A percentile compares a stretch with the other conserved stretches of the same genome.
phyloP scores from a whole-genome alignment of 345 rosid species.

The Citrus reticulata region DNA sequence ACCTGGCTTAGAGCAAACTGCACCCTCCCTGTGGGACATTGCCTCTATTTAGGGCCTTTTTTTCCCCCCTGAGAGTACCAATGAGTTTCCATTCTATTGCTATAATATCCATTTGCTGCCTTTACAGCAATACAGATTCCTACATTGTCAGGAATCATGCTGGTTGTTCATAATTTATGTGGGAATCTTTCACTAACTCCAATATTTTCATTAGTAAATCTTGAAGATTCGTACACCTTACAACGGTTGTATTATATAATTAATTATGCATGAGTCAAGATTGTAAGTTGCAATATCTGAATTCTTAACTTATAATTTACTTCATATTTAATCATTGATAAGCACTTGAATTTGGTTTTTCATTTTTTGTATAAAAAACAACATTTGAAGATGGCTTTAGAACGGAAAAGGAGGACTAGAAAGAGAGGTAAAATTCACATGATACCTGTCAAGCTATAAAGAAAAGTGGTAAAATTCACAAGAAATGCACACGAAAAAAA shows the following conservation, averaged over 20 bases:
- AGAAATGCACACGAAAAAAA: no score
- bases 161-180: not conserved
- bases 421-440: constrained; percentile 17
- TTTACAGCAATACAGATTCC: constrained; percentile 15
- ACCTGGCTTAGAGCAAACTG: constrained; percentile 13
- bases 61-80: not conserved
- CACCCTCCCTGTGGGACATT: not conserved
- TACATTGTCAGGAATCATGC: not conserved
- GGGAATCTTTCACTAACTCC: not conserved
- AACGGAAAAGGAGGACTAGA: not conserved
- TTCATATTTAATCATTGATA: no score
- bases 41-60: no score
- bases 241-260: not conserved
- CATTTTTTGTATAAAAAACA: no score
- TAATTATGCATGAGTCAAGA: no score
- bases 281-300: no score
- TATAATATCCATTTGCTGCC: constrained; percentile 5
- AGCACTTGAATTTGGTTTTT: no score
- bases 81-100: not conserved
- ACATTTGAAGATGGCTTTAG: not conserved
- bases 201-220: not conserved
- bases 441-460: constrained; percentile 19
- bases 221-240: not conserved
- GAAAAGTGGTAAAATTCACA: not conserved
- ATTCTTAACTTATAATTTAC: no score